Base-by-base conservation (phyloP, 192 early-diverging fungal species). In the Radiomyces spectabilis region DNA sequence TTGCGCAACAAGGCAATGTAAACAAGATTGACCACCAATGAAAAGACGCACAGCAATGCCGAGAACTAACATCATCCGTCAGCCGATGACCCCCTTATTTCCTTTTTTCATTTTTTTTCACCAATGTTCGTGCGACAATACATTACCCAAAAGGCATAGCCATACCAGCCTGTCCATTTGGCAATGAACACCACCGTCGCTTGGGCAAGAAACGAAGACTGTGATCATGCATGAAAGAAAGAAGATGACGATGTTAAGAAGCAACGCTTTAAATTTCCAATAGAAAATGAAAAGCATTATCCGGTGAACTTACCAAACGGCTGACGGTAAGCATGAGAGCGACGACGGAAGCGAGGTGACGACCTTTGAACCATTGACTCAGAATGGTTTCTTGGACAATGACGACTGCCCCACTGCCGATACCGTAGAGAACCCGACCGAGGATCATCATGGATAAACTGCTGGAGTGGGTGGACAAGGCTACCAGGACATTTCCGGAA, bases 331-430 rank as follows among this genome's bases (percentile, higher is more conserved):
- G 69, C 61, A 84, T 83, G 31, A 85, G 61, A 1, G 84, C 82
- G 39, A 89, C 71, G 8, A 84, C 84, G 6, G 81, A 68, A 3
- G 84, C 83, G 18, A 89, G 66, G 0, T 80, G 76, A 50, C 76
- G 75, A 38, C 85, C 84, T 16, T 64, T 75, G 59, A 89, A 89
- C 73, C 85, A 87, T 74, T 84, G 83, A 19, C 83, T 79, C 18
- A 86, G 69, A 7, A 89, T 89, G 4, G 85, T 89, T 52, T 89
- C 85, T 65, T 89, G 87, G n/a, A 86, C 81, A 34, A 86, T 85
- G 0, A 81, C 78, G 38, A 89, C 81, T n/a, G 85, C 78, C 2
- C 83, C 85, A 12, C 78, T 81, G 13, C 87, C 87, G 4, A 87
- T 75, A 10, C 87, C 85, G 46, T 69, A 83, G n/a, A 80, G 63